Percentiles rank a stretch among this genome's conserved stretches.
Evolutionary conservation across 768 basidiomycete species (phyloP).

Genomic region (Leccinum rimulosum): DNA sequence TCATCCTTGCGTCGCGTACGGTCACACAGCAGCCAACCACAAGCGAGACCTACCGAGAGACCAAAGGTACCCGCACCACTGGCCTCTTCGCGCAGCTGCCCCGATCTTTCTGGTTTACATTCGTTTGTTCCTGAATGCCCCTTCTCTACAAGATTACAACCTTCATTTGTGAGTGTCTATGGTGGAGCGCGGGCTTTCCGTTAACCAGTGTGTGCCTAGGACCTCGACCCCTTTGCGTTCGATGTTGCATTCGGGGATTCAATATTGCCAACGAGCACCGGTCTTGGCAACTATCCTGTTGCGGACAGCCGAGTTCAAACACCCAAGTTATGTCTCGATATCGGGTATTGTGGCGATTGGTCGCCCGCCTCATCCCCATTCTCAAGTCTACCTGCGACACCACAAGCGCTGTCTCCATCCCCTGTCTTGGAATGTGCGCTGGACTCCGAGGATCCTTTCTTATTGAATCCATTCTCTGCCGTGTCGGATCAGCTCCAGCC

Average conservation of each 20-base stretch:
- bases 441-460: conserved; percentile 23
- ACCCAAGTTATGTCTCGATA: conserved; percentile 41
- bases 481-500: conserved; percentile 10
- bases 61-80: conserved; percentile 7
- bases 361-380: conserved; percentile 41
- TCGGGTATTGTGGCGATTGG: conserved; percentile 40
- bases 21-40: conserved; percentile 25
- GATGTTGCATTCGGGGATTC: conserved; percentile 29
- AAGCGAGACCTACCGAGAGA: conserved; percentile 3
- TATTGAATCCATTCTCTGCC: conserved; percentile 18
- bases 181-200: not conserved
- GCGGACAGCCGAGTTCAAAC: conserved; percentile 24
- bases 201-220: conserved; percentile 12
- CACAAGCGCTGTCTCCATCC: conserved; percentile 35
- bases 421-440: conserved; percentile 23
- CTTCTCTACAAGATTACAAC: conserved; percentile 39
- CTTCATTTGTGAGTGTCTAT: conserved; percentile 46
- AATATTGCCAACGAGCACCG: conserved; percentile 19
- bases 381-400: conserved; percentile 44
- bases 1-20: conserved; percentile 21
- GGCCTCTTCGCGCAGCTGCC: conserved; percentile 22
- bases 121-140: conserved; percentile 32
- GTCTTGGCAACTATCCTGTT: conserved; percentile 23
- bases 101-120: conserved; percentile 32
- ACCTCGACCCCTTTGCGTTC: conserved; percentile 31